Evolutionary conservation across 345 rosid genomes (phyloP).

Genomic region (Ceriops tagal): DNA sequence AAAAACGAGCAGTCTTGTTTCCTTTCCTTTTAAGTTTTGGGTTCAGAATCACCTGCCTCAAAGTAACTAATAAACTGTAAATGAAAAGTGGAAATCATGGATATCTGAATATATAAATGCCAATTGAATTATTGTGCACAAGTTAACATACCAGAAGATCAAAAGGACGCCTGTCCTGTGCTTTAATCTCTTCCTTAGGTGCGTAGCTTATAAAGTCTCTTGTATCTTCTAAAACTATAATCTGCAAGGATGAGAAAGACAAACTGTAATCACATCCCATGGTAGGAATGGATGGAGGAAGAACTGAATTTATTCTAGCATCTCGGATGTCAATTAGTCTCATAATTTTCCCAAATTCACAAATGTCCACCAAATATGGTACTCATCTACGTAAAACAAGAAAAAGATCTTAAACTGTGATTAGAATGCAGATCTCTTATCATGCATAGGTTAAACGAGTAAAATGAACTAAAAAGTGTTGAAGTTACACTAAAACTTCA

Average conservation of each 20-base stretch:
- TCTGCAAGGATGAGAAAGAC: conserved; percentile 36
- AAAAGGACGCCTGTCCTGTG: conserved; percentile 69
- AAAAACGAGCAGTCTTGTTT: conserved; percentile 63
- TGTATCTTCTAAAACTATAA: conserved; percentile 88
- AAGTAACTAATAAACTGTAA: conserved; percentile 27
- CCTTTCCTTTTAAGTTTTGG: conserved; percentile 63
- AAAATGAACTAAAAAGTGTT: no score
- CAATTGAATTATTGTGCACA: neutral
- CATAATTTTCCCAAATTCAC: no score
- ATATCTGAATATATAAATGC: conserved; percentile 3
- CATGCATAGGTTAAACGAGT: no score
- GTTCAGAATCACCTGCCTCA: conserved; percentile 80
- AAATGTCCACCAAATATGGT: no score
- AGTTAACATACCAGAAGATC: conserved; percentile 67
- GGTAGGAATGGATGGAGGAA: no score
- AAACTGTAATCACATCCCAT: neutral
- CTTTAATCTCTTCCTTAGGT: conserved; percentile 64
- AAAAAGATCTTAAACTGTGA: no score
- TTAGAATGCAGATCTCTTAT: no score
- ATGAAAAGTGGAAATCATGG: conserved; percentile 14
- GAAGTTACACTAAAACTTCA: no score
- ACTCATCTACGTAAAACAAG: no score
- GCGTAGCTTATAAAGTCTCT: conserved; percentile 72
- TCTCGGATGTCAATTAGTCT: no score
- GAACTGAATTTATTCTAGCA: no score